A percentile compares a stretch with the other conserved stretches of the same genome.
Conservation (phyloP, 345 rosid genomes). For the Eucalyptus regnans region DNA sequence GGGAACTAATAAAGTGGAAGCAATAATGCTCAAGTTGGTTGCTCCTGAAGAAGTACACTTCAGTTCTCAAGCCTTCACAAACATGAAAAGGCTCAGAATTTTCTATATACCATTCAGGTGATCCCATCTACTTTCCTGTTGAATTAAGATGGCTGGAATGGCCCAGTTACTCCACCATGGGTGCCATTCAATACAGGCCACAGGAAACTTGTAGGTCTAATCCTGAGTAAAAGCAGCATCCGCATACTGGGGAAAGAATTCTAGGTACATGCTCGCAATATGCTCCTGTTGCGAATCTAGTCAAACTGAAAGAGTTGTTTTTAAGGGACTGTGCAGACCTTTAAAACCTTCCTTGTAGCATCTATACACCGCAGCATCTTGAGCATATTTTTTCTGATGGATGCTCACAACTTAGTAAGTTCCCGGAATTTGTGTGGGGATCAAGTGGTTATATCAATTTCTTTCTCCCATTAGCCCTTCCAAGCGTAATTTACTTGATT, state of each 20-base stretch:
- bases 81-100: neutral
- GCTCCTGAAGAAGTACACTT: neutral
- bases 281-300: no score
- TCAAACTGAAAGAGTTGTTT: no score
- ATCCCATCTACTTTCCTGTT: neutral
- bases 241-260: neutral
- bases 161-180: neutral
- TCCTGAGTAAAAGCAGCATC: neutral
- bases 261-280: neutral
- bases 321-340: no score
- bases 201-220: neutral
- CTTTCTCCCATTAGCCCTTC: neutral
- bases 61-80: neutral
- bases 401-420: neutral
- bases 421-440: neutral
- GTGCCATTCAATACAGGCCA: neutral
- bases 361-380: neutral
- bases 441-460: no score
- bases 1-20: neutral
- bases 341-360: no score
- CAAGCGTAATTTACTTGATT: neutral
- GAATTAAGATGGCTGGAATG: neutral
- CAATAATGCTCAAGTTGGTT: neutral
- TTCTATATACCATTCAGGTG: neutral
- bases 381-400: neutral